Conservation (phyloP, 2,329 filamentous ascomycete genomes). For the Zymoseptoria pseudotritici region DNA sequence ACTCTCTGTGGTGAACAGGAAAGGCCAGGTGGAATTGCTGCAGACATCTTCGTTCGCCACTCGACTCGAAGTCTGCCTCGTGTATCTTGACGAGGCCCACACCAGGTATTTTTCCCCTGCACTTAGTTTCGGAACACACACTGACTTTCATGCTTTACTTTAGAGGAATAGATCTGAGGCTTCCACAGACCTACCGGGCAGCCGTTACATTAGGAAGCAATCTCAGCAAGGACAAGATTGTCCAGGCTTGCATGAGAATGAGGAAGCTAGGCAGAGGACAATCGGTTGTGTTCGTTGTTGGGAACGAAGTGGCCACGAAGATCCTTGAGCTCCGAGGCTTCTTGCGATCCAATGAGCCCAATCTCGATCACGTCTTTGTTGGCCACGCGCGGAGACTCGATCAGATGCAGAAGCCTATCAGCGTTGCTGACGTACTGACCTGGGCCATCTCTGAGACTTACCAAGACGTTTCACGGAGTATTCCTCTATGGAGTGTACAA, state of each 20-base stretch:
- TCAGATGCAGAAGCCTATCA: slow-evolving; percentile 27
- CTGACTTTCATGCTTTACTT: too few species aligned
- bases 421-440: slow-evolving; percentile 48
- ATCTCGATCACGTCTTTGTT: neutral
- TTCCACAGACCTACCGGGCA: slow-evolving; percentile 53
- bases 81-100: slow-evolving; percentile 65
- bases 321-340: slow-evolving; percentile 33
- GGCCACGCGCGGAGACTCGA: neutral
- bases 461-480: slow-evolving; percentile 40
- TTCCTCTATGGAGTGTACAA: slow-evolving; percentile 56
- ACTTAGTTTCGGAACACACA: too few species aligned
- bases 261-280: slow-evolving; percentile 60
- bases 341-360: neutral
- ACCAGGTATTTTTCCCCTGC: slow-evolving; percentile 31
- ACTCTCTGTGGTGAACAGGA: slow-evolving; percentile 46
- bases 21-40: slow-evolving; percentile 42
- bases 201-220: slow-evolving; percentile 59
- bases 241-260: slow-evolving; percentile 70
- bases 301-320: slow-evolving; percentile 51
- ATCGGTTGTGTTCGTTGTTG: slow-evolving; percentile 54
- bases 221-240: slow-evolving; percentile 60
- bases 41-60: slow-evolving; percentile 52
- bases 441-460: slow-evolving; percentile 57
- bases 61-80: slow-evolving; percentile 52
- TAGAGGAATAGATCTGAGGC: slow-evolving; percentile 58